Base-by-base conservation (phyloP, 2,329 filamentous ascomycete genomes). In the Ascochyta rabiei region DNA sequence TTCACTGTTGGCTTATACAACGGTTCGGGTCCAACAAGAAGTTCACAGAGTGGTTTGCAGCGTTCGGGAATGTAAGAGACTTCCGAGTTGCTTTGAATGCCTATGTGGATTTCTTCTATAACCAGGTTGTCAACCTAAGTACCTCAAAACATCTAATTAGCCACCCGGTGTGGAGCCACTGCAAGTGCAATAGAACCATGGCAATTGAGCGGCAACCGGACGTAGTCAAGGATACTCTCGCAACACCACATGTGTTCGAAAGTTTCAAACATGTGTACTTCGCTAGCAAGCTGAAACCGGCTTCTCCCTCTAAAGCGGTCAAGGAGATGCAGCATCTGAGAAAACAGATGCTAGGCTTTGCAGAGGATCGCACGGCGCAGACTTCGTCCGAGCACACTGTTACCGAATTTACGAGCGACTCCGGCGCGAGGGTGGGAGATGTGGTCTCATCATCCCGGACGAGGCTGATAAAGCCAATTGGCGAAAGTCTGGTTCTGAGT, bases 231-330 rank as follows among this genome's bases (percentile, higher is more conserved):
- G 58, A 72, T 3, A 93, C 90, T 0, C 74, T 90, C 0, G 87
- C 93, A 0, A 93, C 91, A 0, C 84, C 87, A 0, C 90, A 88
- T 51, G 83, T 89, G 0, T 82, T 85, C 56, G 67, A 83, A 3
- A 84, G 84, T 49, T 95, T 95, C 59, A 76, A 79, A 3, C 75
- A 87, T 18, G 81, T 91, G 69, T 82, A 82, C 4, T 89, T 87
- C 62, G 83, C 79, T 0, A 68, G 77, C 2, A 75, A 82, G 2
- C 75, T 91, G 6, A 73, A 80, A 48, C 55, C 57, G 19, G 55
- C 58, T 8, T 3, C 35, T 0, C 66, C 69, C 1, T 52, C 39
- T 4, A 28, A 58, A 0, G 5, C 3, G 1, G 61, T 73, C 0
- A 49, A 6, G 2, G 23, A 38, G 4, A 21, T 45, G 23, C 61